Evolutionary conservation across 1,284 basidiomycete species (phyloP), one percentile per base, ranked within the genome.

Genomic region (Apiotrichum domesticum): DNA sequence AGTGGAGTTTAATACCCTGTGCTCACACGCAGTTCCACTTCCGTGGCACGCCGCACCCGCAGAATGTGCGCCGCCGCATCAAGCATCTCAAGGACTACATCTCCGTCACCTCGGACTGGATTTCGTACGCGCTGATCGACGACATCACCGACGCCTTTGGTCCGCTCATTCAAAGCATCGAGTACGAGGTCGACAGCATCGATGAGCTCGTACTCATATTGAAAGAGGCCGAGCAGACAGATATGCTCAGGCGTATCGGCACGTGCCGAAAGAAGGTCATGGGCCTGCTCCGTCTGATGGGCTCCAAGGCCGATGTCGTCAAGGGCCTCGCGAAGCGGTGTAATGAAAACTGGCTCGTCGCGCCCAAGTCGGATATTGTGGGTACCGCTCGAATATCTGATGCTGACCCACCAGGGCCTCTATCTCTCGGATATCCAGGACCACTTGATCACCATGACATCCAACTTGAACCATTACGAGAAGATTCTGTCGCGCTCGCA

Each of bases 51-150:
- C 92, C 96, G 0, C 96, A 98, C 71, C 94, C 96, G 2, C 93
- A 97, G 71, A 98, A 96, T 73, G 96, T 99, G 37, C 88, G 96
- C 10, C 83, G 95, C 42, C 89, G 96, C 37, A 99, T 99, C 75
- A 98, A 98, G 79, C 96, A 98, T 75, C 87, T 99, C 63, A 97
- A 96, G 73, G 96, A 98, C 80, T 98, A 98, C 79, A 98, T 99
- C 77, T 89, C 85, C 63, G 96, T 98, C 65, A 98, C 96, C 0
- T 96, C 93, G 3, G 96, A 99, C 78, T 99, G 96, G 96, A 98
- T 99, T 67, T 98, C 94, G 11, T 99, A 99, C 69, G 96, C 96
- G 14, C 85, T 99, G 58, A 98, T 99, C 71, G 96, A 99, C 78
- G 96, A 99, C 78, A 98, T 99, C 72, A 98, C 96, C 55, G 96